Percentiles rank a stretch among this genome's conserved stretches.
phyloP scores from a whole-genome alignment of 495 filamentous ascomycete genomes.

The Achaetomiella virescens region DNA sequence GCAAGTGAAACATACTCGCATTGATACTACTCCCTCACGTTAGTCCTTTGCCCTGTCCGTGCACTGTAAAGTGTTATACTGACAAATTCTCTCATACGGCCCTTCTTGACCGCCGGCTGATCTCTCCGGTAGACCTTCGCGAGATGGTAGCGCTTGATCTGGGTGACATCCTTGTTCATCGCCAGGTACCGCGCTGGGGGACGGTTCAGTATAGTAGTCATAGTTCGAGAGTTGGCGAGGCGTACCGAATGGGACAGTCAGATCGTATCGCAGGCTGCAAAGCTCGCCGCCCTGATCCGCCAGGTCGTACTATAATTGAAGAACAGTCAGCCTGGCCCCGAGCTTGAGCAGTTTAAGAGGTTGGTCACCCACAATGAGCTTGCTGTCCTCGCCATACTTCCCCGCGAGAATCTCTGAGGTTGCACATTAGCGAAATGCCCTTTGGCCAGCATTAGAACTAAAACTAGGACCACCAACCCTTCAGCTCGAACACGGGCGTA shows the following conservation, averaged over 20 bases:
- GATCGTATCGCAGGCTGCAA: conserved; percentile 76
- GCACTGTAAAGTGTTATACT: not conserved
- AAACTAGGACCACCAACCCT: conserved; percentile 12
- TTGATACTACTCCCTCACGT: conserved; percentile 53
- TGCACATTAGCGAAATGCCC: not conserved
- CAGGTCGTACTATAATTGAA: conserved; percentile 56
- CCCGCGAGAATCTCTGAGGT: conserved; percentile 60
- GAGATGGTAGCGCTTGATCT: conserved; percentile 86
- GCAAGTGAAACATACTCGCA: conserved; percentile 51
- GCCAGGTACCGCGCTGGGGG: conserved; percentile 69
- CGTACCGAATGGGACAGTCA: conserved; percentile 75
- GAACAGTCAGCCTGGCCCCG: conserved; percentile 51
- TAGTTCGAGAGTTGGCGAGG: not conserved
- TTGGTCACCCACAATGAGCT: conserved; percentile 65
- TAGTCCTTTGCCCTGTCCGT: not conserved
- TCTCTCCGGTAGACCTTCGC: conserved; percentile 66
- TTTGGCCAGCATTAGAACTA: not conserved
- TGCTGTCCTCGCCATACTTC: conserved; percentile 89
- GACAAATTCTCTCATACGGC: conserved; percentile 84
- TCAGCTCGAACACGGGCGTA: conserved; percentile 47
- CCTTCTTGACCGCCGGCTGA: conserved; percentile 44
- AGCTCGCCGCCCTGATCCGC: conserved; percentile 85
- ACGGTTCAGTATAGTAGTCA: not conserved
- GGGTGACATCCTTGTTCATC: conserved; percentile 67
- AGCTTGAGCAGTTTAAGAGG: conserved; percentile 53